Evolutionary conservation across 2,329 filamentous ascomycete species (phyloP), one percentile per base, ranked within the genome.

Genomic region (Penicillium polonicum): DNA sequence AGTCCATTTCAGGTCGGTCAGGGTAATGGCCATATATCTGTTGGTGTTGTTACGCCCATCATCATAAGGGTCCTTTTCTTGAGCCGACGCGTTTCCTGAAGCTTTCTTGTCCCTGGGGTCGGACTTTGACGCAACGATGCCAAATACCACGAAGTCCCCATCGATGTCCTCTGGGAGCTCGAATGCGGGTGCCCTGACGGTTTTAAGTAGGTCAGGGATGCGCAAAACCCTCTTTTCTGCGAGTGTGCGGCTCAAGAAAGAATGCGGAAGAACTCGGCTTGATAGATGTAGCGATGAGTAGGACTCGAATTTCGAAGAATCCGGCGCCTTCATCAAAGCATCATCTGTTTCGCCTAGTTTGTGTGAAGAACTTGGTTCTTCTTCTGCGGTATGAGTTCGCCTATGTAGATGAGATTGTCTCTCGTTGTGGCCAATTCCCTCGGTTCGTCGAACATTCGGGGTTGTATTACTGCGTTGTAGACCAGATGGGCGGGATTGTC

Each of bases 21-120:
- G 81, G 2, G 86, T 90, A 60, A 99, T 79, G 2, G 93, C 88
- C 90, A 99, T 97, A 78, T 95, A 99, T 73, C 96, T 97, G 49
- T 88, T 88, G 3, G 71, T 76, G 53, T 81, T 80, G 45, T 81
- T 81, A 53, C 87, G 83, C 10, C 84, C 80, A 48, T 83, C 78
- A 19, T 79, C 76, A 44, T 82, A 76, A 48, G 79, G 77, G 45
- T 80, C 74, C 4, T 70, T 72, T 9, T 77, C 74, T 50, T 79
- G 79, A 1, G 76, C 74, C 9, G 71, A 67, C 8, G 68, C 55
- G 25, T 70, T 69, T 36, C 71, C 73, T 6, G 67, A 52, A 15
- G 80, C 78, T 62, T 85, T 84, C 35, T 84, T 80, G 48, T 85
- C 79, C 41, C 86, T 87, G 0, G 94, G 92, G 0, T 89, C 86